Base-by-base conservation (phyloP, 495 filamentous ascomycete genomes). In the Apodospora peruviana region DNA sequence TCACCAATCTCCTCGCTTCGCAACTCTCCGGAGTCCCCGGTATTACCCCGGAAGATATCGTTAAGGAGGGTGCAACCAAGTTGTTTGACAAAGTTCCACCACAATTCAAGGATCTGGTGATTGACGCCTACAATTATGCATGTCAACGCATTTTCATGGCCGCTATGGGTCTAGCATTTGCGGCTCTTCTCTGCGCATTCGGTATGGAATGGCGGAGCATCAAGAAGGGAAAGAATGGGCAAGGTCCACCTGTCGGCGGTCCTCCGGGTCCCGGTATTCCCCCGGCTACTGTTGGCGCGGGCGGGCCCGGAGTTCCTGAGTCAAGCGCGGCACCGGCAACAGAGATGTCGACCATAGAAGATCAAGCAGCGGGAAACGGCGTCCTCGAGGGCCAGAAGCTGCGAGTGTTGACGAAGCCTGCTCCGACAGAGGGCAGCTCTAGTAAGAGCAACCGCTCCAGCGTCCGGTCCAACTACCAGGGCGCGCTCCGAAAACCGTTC, bases 191-290 rank as follows among this genome's bases (percentile, higher is more conserved):
- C 4, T 76, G 72, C 4, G 67, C 77, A 0, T 49, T 80, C 2
- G 70, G 65, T 19, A 77, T 85, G 71, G 80, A 85, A 57, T 85
- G 81, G 80, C 74, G 64, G 53, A 84, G 71, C 46, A 70, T 85
- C 43, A 83, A 82, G 64, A 72, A 67, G 59, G 55, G 51, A 0
- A 57, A 29, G 29, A 45, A 51, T 17, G 48, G 53, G 1, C 54
- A 58, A 37, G n/a, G n/a, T n/a, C n/a, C n/a, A n/a, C n/a, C n/a
- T n/a, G n/a, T n/a, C n/a, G 50, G 50, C 8, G 34, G 47, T 10
- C 53, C 59, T 2, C 53, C 50, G 14, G 48, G 43, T 0, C 25
- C 36, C 14, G 36, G 24, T 4, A 25, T 29, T 7, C 40, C 40
- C 12, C 40, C 40, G 1, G 40, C 18, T 4, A 27, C 37, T 12